Base-by-base conservation (phyloP, 805 yeast genomes). In the Soucietia sequanensis region DNA sequence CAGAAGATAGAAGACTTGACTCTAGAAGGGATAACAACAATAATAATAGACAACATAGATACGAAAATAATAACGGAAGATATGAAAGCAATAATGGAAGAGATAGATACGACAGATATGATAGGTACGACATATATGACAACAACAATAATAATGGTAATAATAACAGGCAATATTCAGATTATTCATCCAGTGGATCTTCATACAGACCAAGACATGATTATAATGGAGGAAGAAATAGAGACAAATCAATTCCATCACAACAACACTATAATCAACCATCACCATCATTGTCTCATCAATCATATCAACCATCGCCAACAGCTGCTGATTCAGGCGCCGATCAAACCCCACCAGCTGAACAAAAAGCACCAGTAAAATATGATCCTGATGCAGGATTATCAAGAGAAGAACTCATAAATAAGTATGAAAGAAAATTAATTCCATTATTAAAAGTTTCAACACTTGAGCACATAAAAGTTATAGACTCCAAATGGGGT, bases 401-500 rank as follows among this genome's bases (percentile, higher is more conserved):
- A 24, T 26, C 52, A 17, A 48, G 43, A 34, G 57, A 52, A 30
- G 49, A 53, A 23, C 41, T 41, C 13, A 43, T 62, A 10, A 35
- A 36, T 2, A 52, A 48, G 27, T 51, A 45, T 30, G 51, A 60
- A 37, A 49, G 42, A 13, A 45, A 47, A n/a, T 46, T 64, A 12
- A 51, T 47, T 16, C 61, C 63, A 10, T 52, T 78, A 10, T 54
- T 55, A 4, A 52, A 57, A 14, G 74, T 70, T 0, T 53, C 65
- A 0, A 68, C 81, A 0, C 58, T 86, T 20, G 73, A 76, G 27
- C 63, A 74, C 29, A 55, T 84, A n/a, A 61, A 63, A 31, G 63
- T 81, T 9, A 48, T 60, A 9, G 67, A 65, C 13, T 68, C 86
- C 0, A 60, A 68, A 31, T 87, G 95, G 95, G 93, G 86, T 33